Evolutionary conservation across 2,329 filamentous ascomycete species (phyloP), one percentile per base, ranked within the genome.

Genomic region (Fusarium bulbicola): DNA sequence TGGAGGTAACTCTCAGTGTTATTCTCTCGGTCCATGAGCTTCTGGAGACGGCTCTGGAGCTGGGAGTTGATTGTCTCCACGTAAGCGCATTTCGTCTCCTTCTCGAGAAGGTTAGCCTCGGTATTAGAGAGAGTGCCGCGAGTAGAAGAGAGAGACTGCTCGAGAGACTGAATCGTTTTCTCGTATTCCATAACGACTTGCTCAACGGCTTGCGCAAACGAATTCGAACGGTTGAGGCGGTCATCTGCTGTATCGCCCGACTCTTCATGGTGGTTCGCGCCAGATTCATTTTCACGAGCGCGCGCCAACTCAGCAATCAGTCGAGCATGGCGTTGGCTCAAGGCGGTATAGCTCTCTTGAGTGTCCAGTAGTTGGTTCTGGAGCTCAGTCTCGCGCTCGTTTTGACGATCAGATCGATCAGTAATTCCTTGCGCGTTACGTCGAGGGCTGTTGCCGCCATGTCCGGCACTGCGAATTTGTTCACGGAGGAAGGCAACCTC

Each of bases 111-210:
- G 64, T 86, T 92, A 61, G 95, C 96, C 81, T 99, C 97, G 0
- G 93, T 95, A 72, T 86, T 92, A 16, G 96, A 92, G 34, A 99
- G 86, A 1, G 93, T 94, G 39, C 93, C 88, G 64, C 96, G 90
- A 3, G 96, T 98, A 78, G 91, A 96, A 1, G 95, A 95, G 20
- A 99, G 89, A 4, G 95, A 98, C 57, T 95, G 91, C 82, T 99
- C 96, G 21, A 99, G 88, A 59, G 90, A 92, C 81, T 98, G 95
- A 56, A 99, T 99, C 0, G 97, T 99, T 87, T 97, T 98, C 81
- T 99, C 97, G 80, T 99, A 99, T 82, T 99, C 96, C 54, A 98
- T 85, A 7, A 99, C 94, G 28, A 99, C 94, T 79, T 97, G 93
- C 79, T 99, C 96, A 26, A 99, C 95, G 34, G 95, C 95, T 80